A percentile compares a stretch with the other conserved stretches of the same genome.
Evolutionary conservation across 108 stramenopile species (phyloP).

Genomic region (Pelagomonas calceolata): DNA sequence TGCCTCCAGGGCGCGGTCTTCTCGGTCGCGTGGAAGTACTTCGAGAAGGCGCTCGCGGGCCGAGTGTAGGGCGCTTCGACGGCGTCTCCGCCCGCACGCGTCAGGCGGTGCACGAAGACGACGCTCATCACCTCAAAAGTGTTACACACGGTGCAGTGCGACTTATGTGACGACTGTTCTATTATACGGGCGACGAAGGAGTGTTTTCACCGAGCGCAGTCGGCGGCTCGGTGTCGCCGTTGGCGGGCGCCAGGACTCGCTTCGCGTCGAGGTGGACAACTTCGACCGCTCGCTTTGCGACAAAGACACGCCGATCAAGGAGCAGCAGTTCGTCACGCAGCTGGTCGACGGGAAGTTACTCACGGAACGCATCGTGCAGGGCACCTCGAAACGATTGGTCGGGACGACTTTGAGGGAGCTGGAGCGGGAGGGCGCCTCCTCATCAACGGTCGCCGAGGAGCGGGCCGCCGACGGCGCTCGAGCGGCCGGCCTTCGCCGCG

Average conservation of each 20-base stretch:
- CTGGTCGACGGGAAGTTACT: background rate
- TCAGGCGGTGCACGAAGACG: background rate
- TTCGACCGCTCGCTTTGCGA: background rate
- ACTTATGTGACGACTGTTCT: background rate
- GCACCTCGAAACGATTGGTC: no score
- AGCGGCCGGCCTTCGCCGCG: no score
- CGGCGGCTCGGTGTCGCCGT: background rate
- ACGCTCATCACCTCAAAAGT: background rate
- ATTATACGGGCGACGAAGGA: background rate
- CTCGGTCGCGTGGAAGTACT: conserved; percentile 70
- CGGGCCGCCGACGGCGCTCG: no score
- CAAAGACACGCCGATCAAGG: background rate
- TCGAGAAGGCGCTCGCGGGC: conserved; percentile 27
- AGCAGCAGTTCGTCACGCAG: background rate
- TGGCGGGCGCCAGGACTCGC: background rate
- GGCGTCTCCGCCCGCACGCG: no score
- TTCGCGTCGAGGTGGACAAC: background rate
- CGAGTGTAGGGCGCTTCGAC: no score
- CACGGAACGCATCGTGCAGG: background rate
- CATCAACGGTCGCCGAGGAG: no score
- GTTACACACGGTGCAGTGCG: background rate
- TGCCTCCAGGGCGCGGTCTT: conserved; percentile 69
- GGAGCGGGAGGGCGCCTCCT: background rate
- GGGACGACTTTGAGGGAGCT: background rate
- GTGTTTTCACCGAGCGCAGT: background rate